Evolutionary conservation across 208 protist genomes (phyloP).

Genomic region (Crithidia thermophila): DNA sequence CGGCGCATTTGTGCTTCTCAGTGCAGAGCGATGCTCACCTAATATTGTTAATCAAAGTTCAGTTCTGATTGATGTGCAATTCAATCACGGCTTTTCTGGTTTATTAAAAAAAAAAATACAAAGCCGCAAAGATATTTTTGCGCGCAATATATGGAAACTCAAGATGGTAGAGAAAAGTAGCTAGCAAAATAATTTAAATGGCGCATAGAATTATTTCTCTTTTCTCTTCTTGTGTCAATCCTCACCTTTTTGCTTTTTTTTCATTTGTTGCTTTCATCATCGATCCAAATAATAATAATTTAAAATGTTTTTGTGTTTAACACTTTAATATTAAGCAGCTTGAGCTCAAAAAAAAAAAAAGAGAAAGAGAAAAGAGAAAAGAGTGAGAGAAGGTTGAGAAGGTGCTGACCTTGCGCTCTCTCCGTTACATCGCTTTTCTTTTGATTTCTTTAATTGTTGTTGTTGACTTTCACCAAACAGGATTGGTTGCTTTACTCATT

Average conservation of each 20-base stretch:
- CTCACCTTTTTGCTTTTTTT: not conserved
- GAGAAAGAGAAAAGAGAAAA: not conserved
- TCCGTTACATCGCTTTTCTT: not conserved
- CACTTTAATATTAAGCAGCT: not conserved
- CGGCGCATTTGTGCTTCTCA: too few relatives aligned
- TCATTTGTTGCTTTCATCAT: not conserved
- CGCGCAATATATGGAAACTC: not conserved
- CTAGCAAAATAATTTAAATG: too few relatives aligned
- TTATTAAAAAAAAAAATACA: too few relatives aligned
- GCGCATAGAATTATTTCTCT: too few relatives aligned
- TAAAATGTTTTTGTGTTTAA: not conserved
- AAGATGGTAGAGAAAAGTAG: too few relatives aligned
- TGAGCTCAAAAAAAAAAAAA: not conserved
- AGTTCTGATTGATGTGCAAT: too few relatives aligned
- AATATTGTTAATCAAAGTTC: too few relatives aligned
- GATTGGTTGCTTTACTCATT: slow-evolving; percentile 6
- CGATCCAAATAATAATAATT: slow-evolving; percentile 5
- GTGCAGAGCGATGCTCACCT: too few relatives aligned
- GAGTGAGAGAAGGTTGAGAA: too few relatives aligned
- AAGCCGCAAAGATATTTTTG: not conserved
- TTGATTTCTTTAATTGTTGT: not conserved
- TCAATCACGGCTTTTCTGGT: too few relatives aligned
- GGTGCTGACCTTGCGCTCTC: not conserved
- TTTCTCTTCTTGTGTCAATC: not conserved
- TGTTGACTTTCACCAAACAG: not conserved